Evolutionary conservation across 1,284 basidiomycete genomes (phyloP), one percentile per base, ranked within the genome.

Genomic region (Wolfiporia cocos): DNA sequence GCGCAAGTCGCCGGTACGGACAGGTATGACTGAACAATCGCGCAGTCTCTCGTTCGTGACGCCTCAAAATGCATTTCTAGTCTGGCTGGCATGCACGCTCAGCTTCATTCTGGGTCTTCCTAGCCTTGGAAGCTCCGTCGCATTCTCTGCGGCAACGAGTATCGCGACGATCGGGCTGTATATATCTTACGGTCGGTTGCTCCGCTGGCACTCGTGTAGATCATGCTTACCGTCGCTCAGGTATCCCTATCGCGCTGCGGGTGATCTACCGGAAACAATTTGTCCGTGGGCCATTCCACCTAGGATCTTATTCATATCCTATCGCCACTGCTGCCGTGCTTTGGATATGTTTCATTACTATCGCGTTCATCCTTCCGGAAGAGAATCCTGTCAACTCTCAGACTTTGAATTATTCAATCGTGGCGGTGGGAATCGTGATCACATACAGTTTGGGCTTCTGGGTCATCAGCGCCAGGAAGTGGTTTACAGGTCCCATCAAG

Each of bases 91-190:
- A 1, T 85, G 81, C 50, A 76, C 78, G 2, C 68, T 88, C n/a
- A 81, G 81, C 56, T 87, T 89, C 61, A 71, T 80, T 46, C 72
- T 89, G 5, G 82, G 73, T 1, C 64, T 88, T 2, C 85, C 86
- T 0, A 81, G 78, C 57, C 65, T 88, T 3, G 84, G 84, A 1
- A 81, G 77, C 47, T 57, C 68, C 0, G 85, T 88, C 5, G 85
- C 85, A 0, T 87, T 86, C 56, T 62, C 81, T 0, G 85, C 85
- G 3, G 84, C 84, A 0, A 87, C 84, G 0, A 78, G 74, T 22
- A 87, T 88, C 45, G 82, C 85, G 1, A 88, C 83, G 0, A 85
- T 86, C 44, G 84, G 83, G 0, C 61, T 86, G n/a, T 86, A 85
- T 54, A 82, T 81, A 34, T 84, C 80, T 0, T 86, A 86, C 52